phyloP scores from a whole-genome alignment of 2,329 filamentous ascomycete species.

The Paraphaeosphaeria minitans region DNA sequence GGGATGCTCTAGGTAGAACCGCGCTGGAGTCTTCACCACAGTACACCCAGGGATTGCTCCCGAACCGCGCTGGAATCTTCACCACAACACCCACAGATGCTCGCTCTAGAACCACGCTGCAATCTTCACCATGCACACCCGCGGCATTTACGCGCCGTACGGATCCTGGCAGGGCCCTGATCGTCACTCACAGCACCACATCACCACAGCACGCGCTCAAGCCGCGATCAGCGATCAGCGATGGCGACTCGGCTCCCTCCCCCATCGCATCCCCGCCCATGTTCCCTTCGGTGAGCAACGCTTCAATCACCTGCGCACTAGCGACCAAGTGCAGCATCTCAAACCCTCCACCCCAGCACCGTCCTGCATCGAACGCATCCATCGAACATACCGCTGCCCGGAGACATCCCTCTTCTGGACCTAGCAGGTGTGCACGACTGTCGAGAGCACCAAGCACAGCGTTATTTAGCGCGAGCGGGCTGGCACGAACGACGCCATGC shows the following conservation, averaged over 20 bases:
- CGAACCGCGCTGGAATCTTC: too few relatives aligned
- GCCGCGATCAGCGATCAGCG: constrained; percentile 4
- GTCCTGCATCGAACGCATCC: neutral
- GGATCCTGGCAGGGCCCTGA: neutral
- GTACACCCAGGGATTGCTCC: too few relatives aligned
- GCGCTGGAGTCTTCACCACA: too few relatives aligned
- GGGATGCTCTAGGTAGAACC: too few relatives aligned
- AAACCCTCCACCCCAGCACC: neutral
- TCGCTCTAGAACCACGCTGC: neutral
- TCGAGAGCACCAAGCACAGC: neutral
- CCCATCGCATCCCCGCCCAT: neutral
- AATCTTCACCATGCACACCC: neutral
- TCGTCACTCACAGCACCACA: neutral
- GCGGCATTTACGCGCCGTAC: neutral
- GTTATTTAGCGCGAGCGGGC: neutral
- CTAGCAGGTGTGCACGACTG: neutral
- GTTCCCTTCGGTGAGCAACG: neutral
- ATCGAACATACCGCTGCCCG: neutral
- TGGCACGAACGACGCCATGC: neutral
- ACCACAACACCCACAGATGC: too few relatives aligned
- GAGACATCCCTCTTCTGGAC: neutral
- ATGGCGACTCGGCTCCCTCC: constrained; percentile 2
- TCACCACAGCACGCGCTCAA: neutral
- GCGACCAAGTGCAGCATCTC: neutral
- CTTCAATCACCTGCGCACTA: neutral